phyloP scores from a whole-genome alignment of 176 grass and related monocot genomes.

The Metroxylon sagu region DNA sequence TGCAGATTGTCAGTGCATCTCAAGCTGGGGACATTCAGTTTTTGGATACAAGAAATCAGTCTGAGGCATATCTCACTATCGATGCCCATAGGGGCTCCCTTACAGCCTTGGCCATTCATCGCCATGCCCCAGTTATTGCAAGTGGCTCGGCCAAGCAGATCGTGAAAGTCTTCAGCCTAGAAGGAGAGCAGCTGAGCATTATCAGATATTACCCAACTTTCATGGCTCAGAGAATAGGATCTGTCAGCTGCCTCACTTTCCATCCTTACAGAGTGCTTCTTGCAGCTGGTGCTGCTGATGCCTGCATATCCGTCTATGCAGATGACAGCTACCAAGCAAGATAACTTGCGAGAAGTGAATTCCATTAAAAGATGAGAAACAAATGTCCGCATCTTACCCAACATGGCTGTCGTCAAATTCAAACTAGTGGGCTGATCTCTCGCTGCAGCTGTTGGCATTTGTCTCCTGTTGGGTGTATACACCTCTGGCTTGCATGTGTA shows the following conservation, averaged over 20 bases:
- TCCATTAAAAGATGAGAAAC: constrained; percentile 4
- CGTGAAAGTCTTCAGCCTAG: constrained; percentile 30
- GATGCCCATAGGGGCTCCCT: constrained; percentile 57
- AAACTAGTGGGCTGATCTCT: constrained; percentile 3
- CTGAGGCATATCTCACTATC: constrained; percentile 37
- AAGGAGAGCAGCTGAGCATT: constrained; percentile 27
- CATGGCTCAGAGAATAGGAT: constrained; percentile 63
- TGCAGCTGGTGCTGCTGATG: constrained; percentile 75
- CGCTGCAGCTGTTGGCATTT: constrained; percentile 14
- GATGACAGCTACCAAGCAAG: constrained; percentile 76
- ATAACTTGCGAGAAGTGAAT: constrained; percentile 14
- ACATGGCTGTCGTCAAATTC: constrained; percentile 25
- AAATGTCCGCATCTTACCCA: constrained; percentile 12
- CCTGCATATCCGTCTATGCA: constrained; percentile 70
- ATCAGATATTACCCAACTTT: constrained; percentile 75
- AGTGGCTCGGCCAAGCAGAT: constrained; percentile 38
- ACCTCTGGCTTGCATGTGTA: constrained; percentile 38
- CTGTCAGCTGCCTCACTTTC: constrained; percentile 75
- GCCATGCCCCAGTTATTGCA: constrained; percentile 39
- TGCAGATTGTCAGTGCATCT: constrained; percentile 82
- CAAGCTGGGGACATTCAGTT: constrained; percentile 82
- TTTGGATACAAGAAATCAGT: constrained; percentile 66
- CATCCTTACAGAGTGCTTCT: constrained; percentile 78
- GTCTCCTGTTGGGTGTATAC: constrained; percentile 21
- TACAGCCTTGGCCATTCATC: constrained; percentile 23